These are phyloP conservation scores for Mucor plumbeus DNA, from an alignment of 371 early-diverging fungal species.

Conservation along the genomic window DNA sequence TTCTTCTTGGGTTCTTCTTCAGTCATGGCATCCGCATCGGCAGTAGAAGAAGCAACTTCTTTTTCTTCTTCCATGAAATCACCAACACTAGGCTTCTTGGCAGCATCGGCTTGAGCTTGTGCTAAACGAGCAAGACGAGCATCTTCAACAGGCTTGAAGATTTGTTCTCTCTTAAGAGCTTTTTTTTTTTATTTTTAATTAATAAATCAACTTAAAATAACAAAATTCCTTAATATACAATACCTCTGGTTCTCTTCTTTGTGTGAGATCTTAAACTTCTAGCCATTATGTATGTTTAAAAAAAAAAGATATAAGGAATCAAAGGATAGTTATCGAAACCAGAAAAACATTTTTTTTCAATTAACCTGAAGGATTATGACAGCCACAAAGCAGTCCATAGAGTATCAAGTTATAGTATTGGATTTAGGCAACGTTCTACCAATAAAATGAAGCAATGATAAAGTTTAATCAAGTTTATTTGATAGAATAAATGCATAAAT, in stretches of 20 bases:
- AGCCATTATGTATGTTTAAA: conserved; percentile 33
- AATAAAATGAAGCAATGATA: not conserved
- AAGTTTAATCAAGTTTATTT: not conserved
- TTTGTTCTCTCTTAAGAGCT: conserved; percentile 52
- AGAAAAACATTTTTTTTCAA: conserved; percentile 16
- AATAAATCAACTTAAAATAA: conserved; percentile 1
- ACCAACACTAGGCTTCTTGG: conserved; percentile 40
- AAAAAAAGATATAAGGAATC: conserved; percentile 6
- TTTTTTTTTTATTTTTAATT: not conserved
- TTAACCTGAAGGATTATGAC: not conserved
- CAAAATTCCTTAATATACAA: not conserved
- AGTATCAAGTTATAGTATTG: not conserved
- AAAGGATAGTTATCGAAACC: not conserved
- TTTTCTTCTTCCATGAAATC: conserved; percentile 39
- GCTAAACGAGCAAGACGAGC: conserved; percentile 51
- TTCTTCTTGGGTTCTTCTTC: conserved; percentile 26
- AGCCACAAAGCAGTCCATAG: conserved; percentile 22
- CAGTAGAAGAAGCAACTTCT: conserved; percentile 3
- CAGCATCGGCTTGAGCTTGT: conserved; percentile 51
- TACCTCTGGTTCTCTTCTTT: conserved; percentile 51
- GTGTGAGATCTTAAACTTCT: conserved; percentile 51
- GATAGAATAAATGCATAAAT: conserved; percentile 1
- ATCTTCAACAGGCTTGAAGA: conserved; percentile 55
- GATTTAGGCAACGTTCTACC: not conserved
- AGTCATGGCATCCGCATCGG: conserved; percentile 10